phyloP scores from a whole-genome alignment of 495 filamentous ascomycete genomes.

The Aspergillus steynii region DNA sequence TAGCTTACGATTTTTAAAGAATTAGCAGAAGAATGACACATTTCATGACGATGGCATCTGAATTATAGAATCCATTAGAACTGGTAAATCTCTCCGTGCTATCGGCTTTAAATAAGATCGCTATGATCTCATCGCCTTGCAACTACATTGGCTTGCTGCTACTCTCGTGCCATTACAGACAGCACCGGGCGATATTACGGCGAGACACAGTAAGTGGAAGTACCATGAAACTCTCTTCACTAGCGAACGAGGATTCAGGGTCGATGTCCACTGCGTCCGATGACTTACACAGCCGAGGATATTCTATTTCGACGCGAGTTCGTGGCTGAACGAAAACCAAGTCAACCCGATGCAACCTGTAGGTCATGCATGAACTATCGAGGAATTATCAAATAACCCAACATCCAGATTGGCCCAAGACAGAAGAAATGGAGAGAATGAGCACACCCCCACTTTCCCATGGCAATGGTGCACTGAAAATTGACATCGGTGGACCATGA shows the following conservation, averaged over 20 bases:
- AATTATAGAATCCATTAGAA: background rate
- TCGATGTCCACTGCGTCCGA: no score
- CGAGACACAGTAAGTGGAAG: background rate
- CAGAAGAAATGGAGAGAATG: background rate
- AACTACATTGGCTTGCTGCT: background rate
- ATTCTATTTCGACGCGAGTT: no score
- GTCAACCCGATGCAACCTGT: background rate
- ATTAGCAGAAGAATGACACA: background rate
- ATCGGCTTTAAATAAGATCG: background rate
- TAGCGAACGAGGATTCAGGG: background rate
- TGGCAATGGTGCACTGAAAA: background rate
- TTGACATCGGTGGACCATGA: background rate
- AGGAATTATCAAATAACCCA: background rate
- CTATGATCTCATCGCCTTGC: background rate
- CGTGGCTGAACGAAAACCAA: no score
- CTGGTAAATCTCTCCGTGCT: no score
- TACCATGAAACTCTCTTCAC: background rate
- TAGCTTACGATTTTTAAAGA: background rate
- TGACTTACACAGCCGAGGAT: no score
- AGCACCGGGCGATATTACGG: background rate
- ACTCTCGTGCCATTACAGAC: background rate
- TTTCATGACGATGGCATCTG: background rate
- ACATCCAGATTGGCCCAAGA: background rate
- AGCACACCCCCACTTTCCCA: background rate
- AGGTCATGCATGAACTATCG: background rate